Conservation (phyloP, 805 yeast genomes). For the Metschnikowia kunwiensis region DNA sequence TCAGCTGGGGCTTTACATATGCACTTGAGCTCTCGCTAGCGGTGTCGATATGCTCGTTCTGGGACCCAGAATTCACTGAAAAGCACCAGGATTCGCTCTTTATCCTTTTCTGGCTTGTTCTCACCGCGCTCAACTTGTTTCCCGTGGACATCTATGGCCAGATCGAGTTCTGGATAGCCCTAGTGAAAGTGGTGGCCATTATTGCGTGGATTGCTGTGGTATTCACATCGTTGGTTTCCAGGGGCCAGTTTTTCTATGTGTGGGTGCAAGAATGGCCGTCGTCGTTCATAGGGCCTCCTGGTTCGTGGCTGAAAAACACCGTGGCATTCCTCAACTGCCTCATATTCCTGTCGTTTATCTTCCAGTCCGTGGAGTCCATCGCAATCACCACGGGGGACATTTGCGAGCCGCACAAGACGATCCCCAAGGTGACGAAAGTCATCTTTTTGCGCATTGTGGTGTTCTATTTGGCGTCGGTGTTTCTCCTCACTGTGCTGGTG, state of each 20-base stretch:
- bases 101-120: conserved; percentile 13
- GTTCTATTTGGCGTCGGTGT: conserved; percentile 16
- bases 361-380: conserved; percentile 20
- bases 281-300: conserved; percentile 7
- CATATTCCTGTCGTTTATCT: conserved; percentile 18
- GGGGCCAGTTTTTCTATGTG: conserved; percentile 7
- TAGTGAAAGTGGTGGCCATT: conserved; percentile 21
- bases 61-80: conserved; percentile 11
- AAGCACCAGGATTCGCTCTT: conserved; percentile 6
- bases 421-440: conserved; percentile 14
- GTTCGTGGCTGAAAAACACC: not conserved
- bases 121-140: conserved; percentile 21
- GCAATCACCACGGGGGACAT: conserved; percentile 21
- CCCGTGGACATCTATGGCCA: conserved; percentile 24
- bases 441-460: conserved; percentile 19
- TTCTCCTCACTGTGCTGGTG: conserved; percentile 18
- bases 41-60: conserved; percentile 15
- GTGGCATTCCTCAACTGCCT: conserved; percentile 13
- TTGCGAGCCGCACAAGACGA: conserved; percentile 11
- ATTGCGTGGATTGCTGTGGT: conserved; percentile 18
- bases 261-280: conserved; percentile 15
- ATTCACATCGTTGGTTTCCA: conserved; percentile 2
- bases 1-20: conserved; percentile 26
- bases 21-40: conserved; percentile 23
- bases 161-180: conserved; percentile 20